These are phyloP conservation scores for Syzygium aromaticum DNA, from an alignment of 345 rosid species.

Conservation along the genomic window DNA sequence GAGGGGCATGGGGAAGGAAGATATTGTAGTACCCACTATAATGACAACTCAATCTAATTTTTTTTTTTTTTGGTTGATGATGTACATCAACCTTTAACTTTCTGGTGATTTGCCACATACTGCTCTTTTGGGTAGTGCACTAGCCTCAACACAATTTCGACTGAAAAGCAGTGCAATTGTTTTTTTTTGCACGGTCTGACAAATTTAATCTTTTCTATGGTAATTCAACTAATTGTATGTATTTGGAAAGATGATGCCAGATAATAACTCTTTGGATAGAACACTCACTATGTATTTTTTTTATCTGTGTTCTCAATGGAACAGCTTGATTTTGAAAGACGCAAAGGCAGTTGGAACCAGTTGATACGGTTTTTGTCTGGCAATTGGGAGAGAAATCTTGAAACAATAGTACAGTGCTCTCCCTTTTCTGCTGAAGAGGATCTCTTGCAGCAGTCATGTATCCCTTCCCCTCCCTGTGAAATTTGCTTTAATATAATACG, in stretches of 20 bases:
- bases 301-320: neutral
- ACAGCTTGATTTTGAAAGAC: constrained; percentile 71
- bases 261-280: too few relatives aligned
- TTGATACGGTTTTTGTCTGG: constrained; percentile 31
- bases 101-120: neutral
- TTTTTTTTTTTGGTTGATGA: neutral
- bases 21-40: constrained; percentile 96
- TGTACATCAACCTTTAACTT: neutral
- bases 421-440: constrained; percentile 74
- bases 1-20: constrained; percentile 89
- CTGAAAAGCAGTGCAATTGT: neutral
- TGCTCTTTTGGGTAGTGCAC: neutral
- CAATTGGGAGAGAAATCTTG: constrained; percentile 66
- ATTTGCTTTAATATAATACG: neutral
- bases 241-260: neutral
- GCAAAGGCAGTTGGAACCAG: constrained; percentile 47
- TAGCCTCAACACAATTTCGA: neutral
- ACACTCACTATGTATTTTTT: neutral
- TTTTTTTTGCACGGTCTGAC: neutral
- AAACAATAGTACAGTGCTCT: constrained; percentile 71
- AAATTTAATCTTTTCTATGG: neutral
- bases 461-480: neutral
- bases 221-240: neutral
- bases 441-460: constrained; percentile 62
- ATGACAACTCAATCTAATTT: neutral